phyloP scores from a whole-genome alignment of 2,329 filamentous ascomycete genomes.

The Calonectria fujianensis region DNA sequence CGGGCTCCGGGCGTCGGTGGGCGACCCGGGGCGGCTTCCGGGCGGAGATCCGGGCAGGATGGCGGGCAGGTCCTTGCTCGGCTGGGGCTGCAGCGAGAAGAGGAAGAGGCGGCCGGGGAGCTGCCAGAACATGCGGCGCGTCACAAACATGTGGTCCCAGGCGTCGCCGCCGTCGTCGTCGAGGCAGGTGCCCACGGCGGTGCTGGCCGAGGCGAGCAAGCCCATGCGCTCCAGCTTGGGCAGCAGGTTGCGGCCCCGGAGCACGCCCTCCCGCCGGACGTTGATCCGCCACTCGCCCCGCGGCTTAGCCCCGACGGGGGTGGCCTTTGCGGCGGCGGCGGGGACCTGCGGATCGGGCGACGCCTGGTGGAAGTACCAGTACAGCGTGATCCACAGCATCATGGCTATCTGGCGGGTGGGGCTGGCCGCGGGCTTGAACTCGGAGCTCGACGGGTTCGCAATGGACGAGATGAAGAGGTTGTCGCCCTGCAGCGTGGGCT shows the following conservation, averaged over 20 bases:
- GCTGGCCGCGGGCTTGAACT: constrained; percentile 87
- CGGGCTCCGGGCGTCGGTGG: constrained; percentile 57
- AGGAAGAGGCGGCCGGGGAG: constrained; percentile 90
- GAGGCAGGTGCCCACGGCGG: constrained; percentile 80
- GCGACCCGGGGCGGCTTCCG: constrained; percentile 73
- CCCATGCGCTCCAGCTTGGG: constrained; percentile 97
- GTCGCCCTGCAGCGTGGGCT: constrained; percentile 86
- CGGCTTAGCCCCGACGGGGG: constrained; percentile 82
- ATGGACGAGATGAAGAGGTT: constrained; percentile 94
- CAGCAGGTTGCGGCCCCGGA: constrained; percentile 87
- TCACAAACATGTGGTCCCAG: constrained; percentile 90
- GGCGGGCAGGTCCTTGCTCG: constrained; percentile 62
- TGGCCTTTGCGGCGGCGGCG: constrained; percentile 78
- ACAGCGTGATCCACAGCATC: constrained; percentile 96
- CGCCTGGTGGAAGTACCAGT: constrained; percentile 97
- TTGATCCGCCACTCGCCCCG: constrained; percentile 91
- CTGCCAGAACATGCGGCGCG: constrained; percentile 91
- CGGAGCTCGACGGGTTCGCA: constrained; percentile 85
- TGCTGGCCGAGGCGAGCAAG: constrained; percentile 84
- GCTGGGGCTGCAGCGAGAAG: constrained; percentile 86
- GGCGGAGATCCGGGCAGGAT: constrained; percentile 70
- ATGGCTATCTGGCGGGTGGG: constrained; percentile 93
- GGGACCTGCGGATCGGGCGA: constrained; percentile 80
- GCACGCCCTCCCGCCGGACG: constrained; percentile 90
- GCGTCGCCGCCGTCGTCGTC: constrained; percentile 78